phyloP scores from a whole-genome alignment of 306 rosid species.

The Cucurbita pepo region DNA sequence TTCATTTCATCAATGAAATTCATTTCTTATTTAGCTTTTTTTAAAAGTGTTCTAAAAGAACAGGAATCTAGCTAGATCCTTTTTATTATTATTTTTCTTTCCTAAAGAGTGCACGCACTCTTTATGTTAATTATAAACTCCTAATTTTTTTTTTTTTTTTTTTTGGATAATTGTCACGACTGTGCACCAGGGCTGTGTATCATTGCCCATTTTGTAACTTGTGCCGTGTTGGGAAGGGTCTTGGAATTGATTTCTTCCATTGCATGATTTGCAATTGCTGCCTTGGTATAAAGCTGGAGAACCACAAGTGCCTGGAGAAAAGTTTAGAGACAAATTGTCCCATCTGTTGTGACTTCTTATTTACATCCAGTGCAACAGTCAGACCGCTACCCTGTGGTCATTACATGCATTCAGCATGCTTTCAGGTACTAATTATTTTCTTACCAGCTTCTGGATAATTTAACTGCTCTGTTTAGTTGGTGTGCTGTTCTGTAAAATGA shows the following conservation, averaged over 20 bases:
- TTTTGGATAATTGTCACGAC: background rate
- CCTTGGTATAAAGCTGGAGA: constrained; percentile 61
- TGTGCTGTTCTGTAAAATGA: background rate
- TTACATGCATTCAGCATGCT: constrained; percentile 99
- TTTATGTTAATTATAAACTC: background rate
- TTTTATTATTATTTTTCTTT: background rate
- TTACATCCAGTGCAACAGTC: constrained; percentile 93
- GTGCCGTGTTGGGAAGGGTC: constrained; percentile 95
- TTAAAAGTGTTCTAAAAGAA: background rate
- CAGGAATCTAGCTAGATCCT: background rate
- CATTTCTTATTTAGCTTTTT: background rate
- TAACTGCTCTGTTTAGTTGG: background rate
- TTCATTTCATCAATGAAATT: background rate
- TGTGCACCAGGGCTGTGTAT: constrained; percentile 58
- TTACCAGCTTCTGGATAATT: background rate
- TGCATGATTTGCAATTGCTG: constrained; percentile 99
- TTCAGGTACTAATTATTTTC: constrained; percentile 50
- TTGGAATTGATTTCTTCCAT: constrained; percentile 85
- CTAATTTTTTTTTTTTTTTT: too few species aligned
- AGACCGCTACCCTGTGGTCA: constrained; percentile 96
- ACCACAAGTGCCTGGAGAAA: constrained; percentile 94
- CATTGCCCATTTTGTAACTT: constrained; percentile 98
- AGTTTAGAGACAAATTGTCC: constrained; percentile 95
- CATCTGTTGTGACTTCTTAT: constrained; percentile 85
- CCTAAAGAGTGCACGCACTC: background rate